Evolutionary conservation across 176 grass and related monocot species (phyloP), one percentile per base, ranked within the genome.

Genomic region (Musa beccarii): DNA sequence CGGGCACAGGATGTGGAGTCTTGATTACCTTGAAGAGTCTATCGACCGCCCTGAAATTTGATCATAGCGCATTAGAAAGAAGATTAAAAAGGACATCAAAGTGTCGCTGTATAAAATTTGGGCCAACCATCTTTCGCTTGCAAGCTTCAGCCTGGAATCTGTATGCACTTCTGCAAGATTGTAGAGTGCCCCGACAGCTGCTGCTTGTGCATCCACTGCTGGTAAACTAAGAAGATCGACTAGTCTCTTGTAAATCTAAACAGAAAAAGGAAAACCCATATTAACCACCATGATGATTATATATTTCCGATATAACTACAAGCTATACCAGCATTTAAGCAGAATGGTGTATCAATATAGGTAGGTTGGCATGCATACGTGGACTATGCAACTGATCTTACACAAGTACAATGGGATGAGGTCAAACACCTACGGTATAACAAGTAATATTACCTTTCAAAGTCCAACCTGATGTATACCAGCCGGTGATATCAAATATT

Each of bases 131-230:
- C 86, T 78, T 79, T 98, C 95, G 19, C 84, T 91, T 15, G 95
- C 95, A 54, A 98, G 91, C 81, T 93, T 98, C 59, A 98, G 81
- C 66, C 90, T 78, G 71, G 88, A 98, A 66, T 98, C 95, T 88
- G 91, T 89, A 73, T 98, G 93, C 67, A 94, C 95, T 93, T 98
- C 95, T 17, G 95, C 80, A 65, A 94, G 84, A 69, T 98, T 98
- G 79, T 98, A 98, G 9, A 98, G 90, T 26, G 95, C 90, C 0
- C 95, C 89, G 72, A 94, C 86, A 59, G 95, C 90, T 73, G 95
- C 95, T 62, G 90, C 90, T 65, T 98, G 95, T 62, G 95, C 95
- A 77, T 98, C 95, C n/a, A 87, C 83, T 12, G 95, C 90, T 81
- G 85, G 95, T 63, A 89, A 82, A 71, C 95, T 98, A 67, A 98